A percentile compares a stretch with the other conserved stretches of the same genome.
These are phyloP conservation scores for Irpex sp. DNA, from an alignment of 1,284 basidiomycete species.

Conservation along the genomic window DNA sequence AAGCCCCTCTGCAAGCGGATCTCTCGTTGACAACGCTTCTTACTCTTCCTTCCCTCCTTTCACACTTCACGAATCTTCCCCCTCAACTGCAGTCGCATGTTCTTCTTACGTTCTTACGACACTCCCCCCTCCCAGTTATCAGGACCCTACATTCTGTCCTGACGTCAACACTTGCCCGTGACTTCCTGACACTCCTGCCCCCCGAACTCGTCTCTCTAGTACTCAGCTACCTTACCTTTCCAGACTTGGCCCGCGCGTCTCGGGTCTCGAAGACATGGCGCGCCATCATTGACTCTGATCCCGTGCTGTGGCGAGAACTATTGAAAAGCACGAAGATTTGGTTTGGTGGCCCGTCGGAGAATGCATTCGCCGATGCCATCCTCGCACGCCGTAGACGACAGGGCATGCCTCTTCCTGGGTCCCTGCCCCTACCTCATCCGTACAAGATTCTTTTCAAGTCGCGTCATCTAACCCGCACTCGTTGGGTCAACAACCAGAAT, in stretches of 20 bases:
- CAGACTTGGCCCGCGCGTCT: conserved; percentile 74
- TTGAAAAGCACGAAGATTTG: conserved; percentile 76
- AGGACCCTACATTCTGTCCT: conserved; percentile 81
- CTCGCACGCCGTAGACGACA: conserved; percentile 51
- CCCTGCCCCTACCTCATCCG: conserved; percentile 71
- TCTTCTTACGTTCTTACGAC: conserved; percentile 78
- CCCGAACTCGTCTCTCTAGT: conserved; percentile 82
- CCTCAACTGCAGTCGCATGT: conserved; percentile 79
- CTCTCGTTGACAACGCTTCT: conserved; percentile 73
- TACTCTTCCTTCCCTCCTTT: conserved; percentile 72
- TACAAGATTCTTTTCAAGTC: conserved; percentile 87
- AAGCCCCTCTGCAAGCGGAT: conserved; percentile 75
- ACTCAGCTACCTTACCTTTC: conserved; percentile 73
- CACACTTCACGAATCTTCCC: conserved; percentile 72
- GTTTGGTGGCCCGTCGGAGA: conserved; percentile 79
- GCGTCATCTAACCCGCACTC: conserved; percentile 70
- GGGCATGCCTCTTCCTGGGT: conserved; percentile 35
- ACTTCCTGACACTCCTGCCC: conserved; percentile 83
- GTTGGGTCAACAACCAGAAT: conserved; percentile 73
- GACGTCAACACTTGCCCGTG: conserved; percentile 80
- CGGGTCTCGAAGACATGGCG: conserved; percentile 82
- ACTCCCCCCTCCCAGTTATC: conserved; percentile 80
- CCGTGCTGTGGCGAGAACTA: conserved; percentile 80
- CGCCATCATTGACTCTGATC: conserved; percentile 79
- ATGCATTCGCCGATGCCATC: conserved; percentile 64